Evolutionary conservation across 1,139 yeast genomes (phyloP), one percentile per base, ranked within the genome.

Genomic region (Meyerozyma smithsonii): DNA sequence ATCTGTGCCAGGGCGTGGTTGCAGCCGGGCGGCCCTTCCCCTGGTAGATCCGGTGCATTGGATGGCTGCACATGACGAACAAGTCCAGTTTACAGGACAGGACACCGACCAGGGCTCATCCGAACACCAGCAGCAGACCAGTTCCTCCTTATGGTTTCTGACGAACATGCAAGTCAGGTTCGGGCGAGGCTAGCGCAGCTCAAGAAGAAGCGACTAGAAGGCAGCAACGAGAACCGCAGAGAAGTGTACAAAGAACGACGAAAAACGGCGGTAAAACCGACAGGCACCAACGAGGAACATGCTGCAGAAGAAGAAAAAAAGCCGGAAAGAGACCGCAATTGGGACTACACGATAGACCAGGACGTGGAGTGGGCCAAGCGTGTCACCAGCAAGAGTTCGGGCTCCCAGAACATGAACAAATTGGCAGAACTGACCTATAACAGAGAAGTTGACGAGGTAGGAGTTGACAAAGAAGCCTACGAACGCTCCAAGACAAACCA

Each of bases 391-490:
- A 37, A 37, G 23, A 39, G 41, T 5, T 47, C 53, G 8, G 63
- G 61, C 2, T 52, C 52, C 39, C 68, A 67, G 38, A 77, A 78
- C 51, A 71, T 65, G 46, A 60, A 69, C 35, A 71, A 73, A 32
- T 55, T 81, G 32, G 88, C 88, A 0, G 77, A 76, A 35, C 69
- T 62, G 39, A 67, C 82, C 0, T 81, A 81, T 53, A 51, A 62
- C 38, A 76, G 77, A 47, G 75, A 72, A 21, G 53, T 80, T 8
- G 51, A 56, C 17, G 59, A 59, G 4, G 38, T 73, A 8, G 52
- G 54, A 5, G 65, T 75, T 0, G 81, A 74, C 40, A 54, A 64
- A 32, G 74, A 59, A 8, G 57, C 67, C 5, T 79, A 80, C 50
- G 47, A 58, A 23, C 52, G 52, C 14, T 44, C 46, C 12, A 47